Evolutionary conservation across 805 yeast genomes (phyloP), one percentile per base, ranked within the genome.

Genomic region (Yamadazyma insecticola): DNA sequence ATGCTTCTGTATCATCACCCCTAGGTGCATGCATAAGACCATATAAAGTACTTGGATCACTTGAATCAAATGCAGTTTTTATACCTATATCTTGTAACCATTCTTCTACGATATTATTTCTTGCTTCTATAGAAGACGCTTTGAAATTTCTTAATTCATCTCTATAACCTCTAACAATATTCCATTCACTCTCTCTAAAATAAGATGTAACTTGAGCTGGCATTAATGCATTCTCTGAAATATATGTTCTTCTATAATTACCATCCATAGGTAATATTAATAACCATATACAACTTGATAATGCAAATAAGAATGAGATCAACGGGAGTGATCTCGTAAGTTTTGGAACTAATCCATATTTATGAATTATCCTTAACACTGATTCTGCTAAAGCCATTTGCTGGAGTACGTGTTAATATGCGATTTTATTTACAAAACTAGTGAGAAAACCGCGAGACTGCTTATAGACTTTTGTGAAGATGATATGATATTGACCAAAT

Each of bases 1-100:
- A 81, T 1, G 97, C 86, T 56, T 92, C 98, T 1, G 97, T 88
- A 37, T 89, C 92, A 48, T 90, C 97, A 16, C 97, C 97, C 40
- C 96, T 66, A 6, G 97, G 95, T 1, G 96, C 92, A 50, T 86
- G 95, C 57, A 84, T 70, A 4, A 89, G 74, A 0, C 87, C 95
- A 53, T 90, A 92, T 22, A 85, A 61, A 8, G 26, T 19, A 7
- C 22, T 23, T 13, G 33, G 36, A 19, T 36, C 36, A 3, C 18
- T n/a, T 2, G 13, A 16, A 14, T 32, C 23, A 13, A 60, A 47
- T 10, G 60, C 41, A 2, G 90, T 72, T 50, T 79, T 77, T 44
- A 78, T 74, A 3, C 97, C 97, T 43, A 82, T 67, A 26, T 77
- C 82, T 6, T 26, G 12, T 22, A 92, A 60, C 88, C 92, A 82